Evolutionary conservation across 179 eudicot species (phyloP).

Genomic region (Amaranthus tricolor): DNA sequence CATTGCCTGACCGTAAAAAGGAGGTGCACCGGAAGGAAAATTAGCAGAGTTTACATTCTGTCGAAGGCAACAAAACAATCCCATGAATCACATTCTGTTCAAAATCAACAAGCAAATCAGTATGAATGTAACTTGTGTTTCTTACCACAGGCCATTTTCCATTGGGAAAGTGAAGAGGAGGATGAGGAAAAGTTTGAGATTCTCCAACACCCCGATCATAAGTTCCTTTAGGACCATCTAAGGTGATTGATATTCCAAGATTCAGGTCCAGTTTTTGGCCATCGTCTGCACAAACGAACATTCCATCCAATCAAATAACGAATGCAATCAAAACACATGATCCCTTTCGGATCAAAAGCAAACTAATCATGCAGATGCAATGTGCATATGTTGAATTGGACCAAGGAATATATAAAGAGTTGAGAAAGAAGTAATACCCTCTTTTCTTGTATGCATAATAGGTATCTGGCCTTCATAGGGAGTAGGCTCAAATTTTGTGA

Average conservation of each 20-base stretch:
- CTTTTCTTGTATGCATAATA: slow-evolving; percentile 24
- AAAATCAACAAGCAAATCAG: background rate
- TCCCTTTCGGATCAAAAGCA: background rate
- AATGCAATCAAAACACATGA: background rate
- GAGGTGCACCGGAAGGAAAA: slow-evolving; percentile 26
- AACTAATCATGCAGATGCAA: background rate
- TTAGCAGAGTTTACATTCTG: slow-evolving; percentile 37
- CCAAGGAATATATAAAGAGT: background rate
- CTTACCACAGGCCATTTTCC: slow-evolving; percentile 38
- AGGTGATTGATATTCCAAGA: slow-evolving; percentile 37
- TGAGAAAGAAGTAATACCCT: slow-evolving; percentile 34
- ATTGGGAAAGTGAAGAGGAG: slow-evolving; percentile 30
- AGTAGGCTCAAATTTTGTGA: slow-evolving; percentile 59
- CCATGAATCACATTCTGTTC: background rate
- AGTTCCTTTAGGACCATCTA: slow-evolving; percentile 24
- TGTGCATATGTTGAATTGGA: background rate
- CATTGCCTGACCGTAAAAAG: slow-evolving; percentile 44
- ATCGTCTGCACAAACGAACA: slow-evolving; percentile 29
- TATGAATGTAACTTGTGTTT: background rate
- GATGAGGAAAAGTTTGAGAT: slow-evolving; percentile 23
- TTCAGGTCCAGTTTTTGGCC: slow-evolving; percentile 42
- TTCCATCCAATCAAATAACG: slow-evolving; percentile 4
- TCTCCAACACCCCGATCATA: slow-evolving; percentile 20
- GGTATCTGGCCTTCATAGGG: slow-evolving; percentile 44
- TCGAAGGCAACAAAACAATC: background rate